Base-by-base conservation (phyloP, 2,329 filamentous ascomycete genomes). In the Xylariaceae sp. region DNA sequence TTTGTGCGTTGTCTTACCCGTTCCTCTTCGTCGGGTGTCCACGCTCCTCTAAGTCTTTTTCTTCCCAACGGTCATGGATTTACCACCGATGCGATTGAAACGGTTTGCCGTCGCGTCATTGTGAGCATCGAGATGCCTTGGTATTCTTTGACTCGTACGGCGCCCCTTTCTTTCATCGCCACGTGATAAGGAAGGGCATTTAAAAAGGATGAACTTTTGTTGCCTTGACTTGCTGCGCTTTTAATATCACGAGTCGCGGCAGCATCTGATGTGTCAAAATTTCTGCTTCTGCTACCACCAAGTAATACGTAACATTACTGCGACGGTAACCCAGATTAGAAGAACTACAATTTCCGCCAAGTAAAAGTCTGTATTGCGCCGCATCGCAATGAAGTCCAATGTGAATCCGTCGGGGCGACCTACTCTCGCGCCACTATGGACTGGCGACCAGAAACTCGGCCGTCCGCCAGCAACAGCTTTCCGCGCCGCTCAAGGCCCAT, bases 361-460 rank as follows among this genome's bases (percentile, higher is more conserved):
- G 29, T 16, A 19, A 49, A n/a, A 15, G 46, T 3, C 32, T 13
- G n/a, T 44, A 15, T 44, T 8, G 2, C 13, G 41, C 44, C 13
- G 13, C 29, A 34, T 37, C 19, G 43, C 59, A 53, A 59, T 61
- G 63, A 58, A 58, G 48, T 70, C 65, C 62, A 63, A 70, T 55
- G 63, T 68, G 7, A 67, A 68, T 45, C 51, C 51, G 42, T 60
- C 67, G 43, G 56, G 60, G 36, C 68, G 68, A 13, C 70, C 68
- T 30, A 66, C 58, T 59, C 65, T 74, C 47, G 65, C 70, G 54
- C 70, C 71, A 3, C 52, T 73, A 51, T 71, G 69, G 68, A 68
- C 68, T 18, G 61, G 61, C 47, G 65, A 66, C 37, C 64, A 68
- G 44, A 63, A 60, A 37, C 44, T 63, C 12, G 59, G 59, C 26